phyloP scores from a whole-genome alignment of 1,284 basidiomycete genomes.

The Tilletia horrida region DNA sequence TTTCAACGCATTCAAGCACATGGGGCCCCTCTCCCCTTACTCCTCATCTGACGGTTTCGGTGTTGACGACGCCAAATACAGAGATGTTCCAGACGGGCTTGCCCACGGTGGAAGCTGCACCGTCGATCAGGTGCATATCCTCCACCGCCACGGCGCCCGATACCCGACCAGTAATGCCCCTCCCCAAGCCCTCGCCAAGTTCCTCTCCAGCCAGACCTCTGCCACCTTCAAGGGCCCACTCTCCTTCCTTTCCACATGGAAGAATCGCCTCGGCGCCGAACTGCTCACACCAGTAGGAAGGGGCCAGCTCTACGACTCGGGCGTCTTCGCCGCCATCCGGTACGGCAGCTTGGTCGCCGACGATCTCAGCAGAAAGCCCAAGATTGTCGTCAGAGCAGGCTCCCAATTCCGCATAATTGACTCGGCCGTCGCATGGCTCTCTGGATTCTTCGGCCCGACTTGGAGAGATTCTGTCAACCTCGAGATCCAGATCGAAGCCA shows the following conservation, averaged over 20 bases:
- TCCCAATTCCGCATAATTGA: constrained; percentile 73
- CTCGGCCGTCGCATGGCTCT: constrained; percentile 68
- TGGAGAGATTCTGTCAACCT: constrained; percentile 43
- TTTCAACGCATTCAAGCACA: constrained; percentile 49
- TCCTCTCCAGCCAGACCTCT: constrained; percentile 15
- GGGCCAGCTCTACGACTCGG: constrained; percentile 62
- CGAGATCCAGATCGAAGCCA: constrained; percentile 47
- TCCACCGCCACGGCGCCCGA: constrained; percentile 50
- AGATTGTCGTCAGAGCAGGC: constrained; percentile 49
- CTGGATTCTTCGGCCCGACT: constrained; percentile 43
- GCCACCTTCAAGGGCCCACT: constrained; percentile 62
- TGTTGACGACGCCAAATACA: constrained; percentile 42
- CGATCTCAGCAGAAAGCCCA: constrained; percentile 35
- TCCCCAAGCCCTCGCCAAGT: constrained; percentile 33
- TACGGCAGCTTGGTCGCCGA: constrained; percentile 50
- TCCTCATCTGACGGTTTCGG: constrained; percentile 41
- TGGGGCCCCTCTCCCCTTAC: constrained; percentile 53
- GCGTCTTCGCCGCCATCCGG: constrained; percentile 45
- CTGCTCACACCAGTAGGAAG: constrained; percentile 74
- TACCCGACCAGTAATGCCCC: constrained; percentile 50
- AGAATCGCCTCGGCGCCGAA: constrained; percentile 63
- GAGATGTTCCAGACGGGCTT: constrained; percentile 20
- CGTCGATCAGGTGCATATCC: constrained; percentile 47
- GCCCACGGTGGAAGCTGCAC: constrained; percentile 26
- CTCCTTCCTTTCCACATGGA: constrained; percentile 70